phyloP scores from a whole-genome alignment of 2,329 filamentous ascomycete species.

The Colletotrichum simmondsii region DNA sequence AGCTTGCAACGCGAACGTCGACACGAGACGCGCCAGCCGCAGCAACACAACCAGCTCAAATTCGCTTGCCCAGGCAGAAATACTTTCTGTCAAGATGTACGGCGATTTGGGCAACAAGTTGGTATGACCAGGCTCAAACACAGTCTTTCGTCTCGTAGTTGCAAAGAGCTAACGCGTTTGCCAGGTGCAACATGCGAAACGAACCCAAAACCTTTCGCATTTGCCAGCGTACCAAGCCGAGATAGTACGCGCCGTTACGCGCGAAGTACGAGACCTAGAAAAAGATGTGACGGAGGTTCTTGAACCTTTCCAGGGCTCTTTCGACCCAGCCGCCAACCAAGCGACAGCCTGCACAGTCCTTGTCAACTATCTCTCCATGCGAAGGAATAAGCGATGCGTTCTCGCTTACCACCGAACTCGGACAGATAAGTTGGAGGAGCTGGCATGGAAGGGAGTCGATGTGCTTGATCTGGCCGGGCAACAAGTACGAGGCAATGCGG shows the following conservation, averaged over 20 bases:
- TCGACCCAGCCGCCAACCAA: conserved; percentile 85
- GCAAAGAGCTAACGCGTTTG: conserved; percentile 34
- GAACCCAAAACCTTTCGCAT: conserved; percentile 86
- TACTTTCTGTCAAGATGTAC: conserved; percentile 73
- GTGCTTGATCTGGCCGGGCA: conserved; percentile 76
- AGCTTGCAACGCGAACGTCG: not conserved
- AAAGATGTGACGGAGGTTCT: conserved; percentile 84
- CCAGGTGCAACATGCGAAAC: conserved; percentile 94
- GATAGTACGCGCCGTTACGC: conserved; percentile 85
- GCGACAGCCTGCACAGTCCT: conserved; percentile 88
- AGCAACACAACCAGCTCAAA: not conserved
- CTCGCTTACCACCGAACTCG: conserved; percentile 93
- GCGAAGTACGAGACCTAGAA: conserved; percentile 93
- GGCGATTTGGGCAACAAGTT: conserved; percentile 89
- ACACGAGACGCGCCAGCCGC: not conserved
- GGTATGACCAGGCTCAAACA: conserved; percentile 55
- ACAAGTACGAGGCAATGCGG: conserved; percentile 56
- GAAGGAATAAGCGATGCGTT: conserved; percentile 94
- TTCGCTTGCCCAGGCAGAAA: not conserved
- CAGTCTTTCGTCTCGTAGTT: not conserved
- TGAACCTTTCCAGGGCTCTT: conserved; percentile 84
- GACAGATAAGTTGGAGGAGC: conserved; percentile 90
- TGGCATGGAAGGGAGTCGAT: conserved; percentile 92
- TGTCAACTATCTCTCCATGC: conserved; percentile 94
- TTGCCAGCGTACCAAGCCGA: conserved; percentile 94